phyloP scores from a whole-genome alignment of 2,329 filamentous ascomycete species.

The Juglanconis sp. region DNA sequence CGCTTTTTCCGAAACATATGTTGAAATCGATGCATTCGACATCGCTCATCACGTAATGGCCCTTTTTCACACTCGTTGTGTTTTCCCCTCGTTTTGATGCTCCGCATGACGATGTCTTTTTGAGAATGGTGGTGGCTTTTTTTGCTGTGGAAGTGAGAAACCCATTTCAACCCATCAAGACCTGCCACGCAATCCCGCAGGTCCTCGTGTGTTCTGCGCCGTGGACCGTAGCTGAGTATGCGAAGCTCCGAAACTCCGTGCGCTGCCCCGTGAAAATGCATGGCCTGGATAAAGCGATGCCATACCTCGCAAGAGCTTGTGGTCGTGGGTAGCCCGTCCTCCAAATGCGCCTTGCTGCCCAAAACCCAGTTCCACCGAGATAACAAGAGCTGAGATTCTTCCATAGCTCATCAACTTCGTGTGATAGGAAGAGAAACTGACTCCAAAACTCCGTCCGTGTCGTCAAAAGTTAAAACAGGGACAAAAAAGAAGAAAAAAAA shows the following conservation, averaged over 20 bases:
- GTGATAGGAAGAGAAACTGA: neutral
- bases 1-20: conserved; percentile 7
- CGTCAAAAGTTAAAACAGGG: neutral
- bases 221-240: conserved; percentile 10
- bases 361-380: conserved; percentile 4
- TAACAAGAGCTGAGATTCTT: conserved; percentile 5
- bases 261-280: conserved; percentile 16
- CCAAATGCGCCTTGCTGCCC: conserved; percentile 15
- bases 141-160: neutral
- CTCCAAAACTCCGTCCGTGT: conserved; percentile 17
- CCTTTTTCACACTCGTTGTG: conserved; percentile 2
- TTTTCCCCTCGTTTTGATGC: conserved; percentile 6
- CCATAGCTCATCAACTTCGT: conserved; percentile 14
- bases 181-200: neutral
- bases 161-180: neutral
- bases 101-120: neutral
- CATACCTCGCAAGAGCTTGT: neutral
- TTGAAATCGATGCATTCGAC: conserved; percentile 1
- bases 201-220: conserved; percentile 5
- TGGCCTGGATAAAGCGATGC: conserved; percentile 6
- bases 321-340: neutral
- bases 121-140: neutral
- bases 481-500: neutral
- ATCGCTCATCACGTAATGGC: neutral
- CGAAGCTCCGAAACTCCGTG: conserved; percentile 16